Evolutionary conservation across 441 rosid genomes (phyloP), one percentile per base, ranked within the genome.

Genomic region (Kokia cookei): DNA sequence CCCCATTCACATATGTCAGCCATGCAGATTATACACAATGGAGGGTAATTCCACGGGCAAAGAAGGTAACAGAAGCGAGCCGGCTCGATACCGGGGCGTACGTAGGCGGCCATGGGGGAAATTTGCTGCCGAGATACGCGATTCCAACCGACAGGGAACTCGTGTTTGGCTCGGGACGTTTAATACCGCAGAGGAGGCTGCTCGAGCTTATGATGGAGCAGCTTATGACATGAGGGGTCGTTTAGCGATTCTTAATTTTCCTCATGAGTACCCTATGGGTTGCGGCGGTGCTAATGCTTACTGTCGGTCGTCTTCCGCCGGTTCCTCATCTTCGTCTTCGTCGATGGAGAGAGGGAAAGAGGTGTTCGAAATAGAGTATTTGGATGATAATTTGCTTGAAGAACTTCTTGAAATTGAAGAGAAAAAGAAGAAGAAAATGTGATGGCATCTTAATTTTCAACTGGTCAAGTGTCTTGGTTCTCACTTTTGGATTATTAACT

Each of bases 141-240:
- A 89, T 72, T 86, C 93, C 0, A 83, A 78, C 27, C 79, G 84
- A 64, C 87, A 85, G 19, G 90, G 93, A 0, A 89, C 82, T 24
- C 83, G 94, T 13, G 85, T 91, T 68, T 91, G 97, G 97, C 85
- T 91, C 1, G 97, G 97, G 66, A 91, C 97, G 5, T 91, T 91
- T 74, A 83, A 84, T 71, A 86, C 94, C 0, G 96, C 94, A 0
- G 94, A 88, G 84, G 97, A 88, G 15, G 97, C 97, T 2, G 97
- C 97, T 55, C 40, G 94, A 73, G 97, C 97, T 2, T 91, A 91
- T 45, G 97, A 91, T 42, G 75, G 88, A 60, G 94, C 97, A 0
- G 94, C 97, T 26, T 91, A 88, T 77, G 69, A 86, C 17, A 90
- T 91, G 94, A 85, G 94, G 75, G 97, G 94, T 37, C 84, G 80